These are phyloP conservation scores for Ophiocordyceps sinensis DNA, from an alignment of 2,329 filamentous ascomycete species.

Conservation along the genomic window DNA sequence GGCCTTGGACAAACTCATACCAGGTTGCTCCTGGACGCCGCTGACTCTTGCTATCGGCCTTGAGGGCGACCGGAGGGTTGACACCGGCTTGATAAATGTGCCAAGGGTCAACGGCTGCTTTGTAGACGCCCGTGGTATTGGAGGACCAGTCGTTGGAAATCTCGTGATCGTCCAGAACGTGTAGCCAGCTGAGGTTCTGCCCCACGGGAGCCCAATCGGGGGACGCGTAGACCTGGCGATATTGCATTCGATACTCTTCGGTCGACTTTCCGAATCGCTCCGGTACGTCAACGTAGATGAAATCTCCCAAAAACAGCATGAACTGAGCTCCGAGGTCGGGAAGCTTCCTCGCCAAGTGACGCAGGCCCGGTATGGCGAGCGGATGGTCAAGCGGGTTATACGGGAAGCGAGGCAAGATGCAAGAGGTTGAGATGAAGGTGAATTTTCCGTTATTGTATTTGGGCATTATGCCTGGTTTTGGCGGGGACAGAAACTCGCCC, in stretches of 20 bases:
- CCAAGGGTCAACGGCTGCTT: constrained; percentile 70
- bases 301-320: constrained; percentile 74
- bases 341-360: constrained; percentile 58
- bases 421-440: constrained; percentile 85
- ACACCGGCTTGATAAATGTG: constrained; percentile 69
- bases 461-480: constrained; percentile 50
- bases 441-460: constrained; percentile 53
- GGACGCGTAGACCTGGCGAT: constrained; percentile 88
- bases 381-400: constrained; percentile 78
- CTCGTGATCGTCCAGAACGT: constrained; percentile 93
- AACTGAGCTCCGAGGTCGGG: constrained; percentile 60
- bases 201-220: constrained; percentile 73
- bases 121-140: constrained; percentile 68
- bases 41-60: constrained; percentile 24
- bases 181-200: constrained; percentile 85
- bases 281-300: constrained; percentile 85
- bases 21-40: constrained; percentile 52
- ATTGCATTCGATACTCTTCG: constrained; percentile 77
- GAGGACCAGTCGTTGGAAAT: constrained; percentile 74
- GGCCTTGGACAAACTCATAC: constrained; percentile 80
- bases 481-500: constrained; percentile 68
- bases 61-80: constrained; percentile 61
- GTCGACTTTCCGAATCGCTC: constrained; percentile 56
- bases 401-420: constrained; percentile 81
- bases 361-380: constrained; percentile 67